These are phyloP conservation scores for Ascochyta fabae DNA, from an alignment of 2,329 filamentous ascomycete genomes.

Conservation along the genomic window DNA sequence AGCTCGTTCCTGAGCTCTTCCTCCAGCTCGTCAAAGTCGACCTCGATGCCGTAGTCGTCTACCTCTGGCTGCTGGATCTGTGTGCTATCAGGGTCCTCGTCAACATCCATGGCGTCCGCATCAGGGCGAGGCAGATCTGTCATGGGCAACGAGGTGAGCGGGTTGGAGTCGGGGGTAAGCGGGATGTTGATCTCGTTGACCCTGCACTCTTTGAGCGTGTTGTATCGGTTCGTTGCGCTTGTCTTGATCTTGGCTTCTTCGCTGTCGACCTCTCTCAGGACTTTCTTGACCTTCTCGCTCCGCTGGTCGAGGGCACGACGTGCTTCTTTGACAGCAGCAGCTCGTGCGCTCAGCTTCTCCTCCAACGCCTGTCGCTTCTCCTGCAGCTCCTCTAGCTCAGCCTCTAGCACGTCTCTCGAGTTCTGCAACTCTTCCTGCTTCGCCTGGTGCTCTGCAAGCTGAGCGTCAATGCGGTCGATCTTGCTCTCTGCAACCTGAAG, in stretches of 20 bases:
- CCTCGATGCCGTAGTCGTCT: constrained; percentile 89
- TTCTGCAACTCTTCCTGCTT: constrained; percentile 79
- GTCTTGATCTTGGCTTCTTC: constrained; percentile 88
- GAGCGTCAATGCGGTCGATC: constrained; percentile 68
- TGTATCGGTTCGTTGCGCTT: constrained; percentile 83
- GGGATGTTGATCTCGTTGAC: constrained; percentile 92
- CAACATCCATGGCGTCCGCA: constrained; percentile 90
- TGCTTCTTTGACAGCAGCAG: constrained; percentile 77
- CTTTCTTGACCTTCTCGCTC: constrained; percentile 80
- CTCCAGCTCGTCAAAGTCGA: constrained; percentile 82
- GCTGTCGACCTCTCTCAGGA: constrained; percentile 74
- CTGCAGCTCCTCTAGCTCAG: constrained; percentile 77
- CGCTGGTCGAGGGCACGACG: constrained; percentile 82
- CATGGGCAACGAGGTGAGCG: constrained; percentile 82
- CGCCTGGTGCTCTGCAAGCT: constrained; percentile 67
- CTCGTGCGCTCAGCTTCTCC: constrained; percentile 70
- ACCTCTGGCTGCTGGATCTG: constrained; percentile 63
- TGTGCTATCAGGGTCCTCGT: constrained; percentile 65
- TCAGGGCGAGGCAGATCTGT: constrained; percentile 77
- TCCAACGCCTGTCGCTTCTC: constrained; percentile 74
- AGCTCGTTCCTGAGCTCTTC: constrained; percentile 69
- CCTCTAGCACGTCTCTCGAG: constrained; percentile 73
- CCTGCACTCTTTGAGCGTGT: constrained; percentile 84
- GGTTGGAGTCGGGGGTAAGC: constrained; percentile 71
- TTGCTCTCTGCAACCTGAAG: constrained; percentile 72